These are phyloP conservation scores for Maudiozyma saulgeensis DNA, from an alignment of 805 yeast genomes.

Conservation along the genomic window DNA sequence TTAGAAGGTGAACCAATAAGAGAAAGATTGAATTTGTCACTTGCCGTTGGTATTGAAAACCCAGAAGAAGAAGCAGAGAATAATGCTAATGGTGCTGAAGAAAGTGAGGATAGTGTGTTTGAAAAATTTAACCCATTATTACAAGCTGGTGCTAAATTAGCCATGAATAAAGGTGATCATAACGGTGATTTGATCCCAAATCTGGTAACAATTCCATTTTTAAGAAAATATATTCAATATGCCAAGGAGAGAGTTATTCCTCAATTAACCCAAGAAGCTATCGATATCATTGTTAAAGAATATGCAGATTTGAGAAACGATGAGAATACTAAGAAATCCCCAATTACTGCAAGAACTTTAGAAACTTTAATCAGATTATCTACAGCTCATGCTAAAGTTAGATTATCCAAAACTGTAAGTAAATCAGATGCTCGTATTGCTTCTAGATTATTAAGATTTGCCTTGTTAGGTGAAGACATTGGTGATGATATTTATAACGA, in stretches of 20 bases:
- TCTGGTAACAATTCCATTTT: conserved; percentile 68
- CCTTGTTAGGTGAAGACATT: conserved; percentile 48
- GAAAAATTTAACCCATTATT: conserved; percentile 75
- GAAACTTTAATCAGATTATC: conserved; percentile 91
- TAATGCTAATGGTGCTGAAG: conserved; percentile 24
- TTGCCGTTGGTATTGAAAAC: conserved; percentile 71
- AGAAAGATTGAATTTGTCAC: conserved; percentile 57
- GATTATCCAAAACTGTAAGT: conserved; percentile 68
- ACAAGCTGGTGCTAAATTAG: conserved; percentile 64
- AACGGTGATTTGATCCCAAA: conserved; percentile 32
- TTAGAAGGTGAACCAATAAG: conserved; percentile 90
- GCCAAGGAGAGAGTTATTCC: conserved; percentile 86
- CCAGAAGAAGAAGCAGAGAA: conserved; percentile 34
- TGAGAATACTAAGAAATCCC: conserved; percentile 74
- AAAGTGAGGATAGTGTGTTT: conserved; percentile 52
- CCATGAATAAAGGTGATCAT: conserved; percentile 29
- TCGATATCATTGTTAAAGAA: conserved; percentile 68
- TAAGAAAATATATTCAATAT: conserved; percentile 87
- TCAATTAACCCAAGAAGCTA: conserved; percentile 63
- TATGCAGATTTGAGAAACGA: conserved; percentile 80
- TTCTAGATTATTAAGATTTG: conserved; percentile 72
- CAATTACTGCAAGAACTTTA: conserved; percentile 95
- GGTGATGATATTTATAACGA: conserved; percentile 16
- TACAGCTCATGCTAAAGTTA: conserved; percentile 95
- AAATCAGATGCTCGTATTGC: conserved; percentile 78